These are phyloP conservation scores for Backusella tarrabulga DNA, from an alignment of 192 early-diverging fungal species.

Conservation along the genomic window DNA sequence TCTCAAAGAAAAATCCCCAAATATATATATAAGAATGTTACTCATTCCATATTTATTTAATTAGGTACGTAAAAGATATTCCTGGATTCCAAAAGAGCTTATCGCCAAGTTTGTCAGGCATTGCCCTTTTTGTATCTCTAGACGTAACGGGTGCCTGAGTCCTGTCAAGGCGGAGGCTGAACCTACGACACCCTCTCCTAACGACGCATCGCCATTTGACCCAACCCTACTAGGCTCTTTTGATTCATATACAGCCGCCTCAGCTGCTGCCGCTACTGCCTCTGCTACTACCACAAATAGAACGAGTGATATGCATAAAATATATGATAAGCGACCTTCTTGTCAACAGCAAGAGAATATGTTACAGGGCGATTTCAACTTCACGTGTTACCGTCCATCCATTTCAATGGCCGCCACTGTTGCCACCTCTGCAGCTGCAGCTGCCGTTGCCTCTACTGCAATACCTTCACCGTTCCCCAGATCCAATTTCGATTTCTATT, in stretches of 20 bases:
- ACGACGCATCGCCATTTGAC: constrained; percentile 4
- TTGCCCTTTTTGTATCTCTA: constrained; percentile 35
- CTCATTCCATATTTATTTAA: constrained; percentile 5
- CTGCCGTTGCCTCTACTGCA: constrained; percentile 10
- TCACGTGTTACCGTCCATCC: neutral
- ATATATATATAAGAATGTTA: constrained; percentile 17
- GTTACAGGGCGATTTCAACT: neutral
- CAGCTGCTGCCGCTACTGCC: neutral
- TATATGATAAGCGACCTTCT: neutral
- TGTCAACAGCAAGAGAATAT: neutral
- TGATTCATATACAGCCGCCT: neutral
- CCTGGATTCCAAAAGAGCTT: constrained; percentile 35
- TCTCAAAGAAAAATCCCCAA: neutral
- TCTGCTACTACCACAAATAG: neutral
- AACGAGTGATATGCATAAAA: neutral
- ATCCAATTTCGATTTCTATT: neutral
- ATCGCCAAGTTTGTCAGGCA: constrained; percentile 32
- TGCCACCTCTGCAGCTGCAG: constrained; percentile 22
- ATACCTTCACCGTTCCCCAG: neutral
- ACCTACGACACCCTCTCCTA: neutral
- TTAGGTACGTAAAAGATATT: constrained; percentile 31
- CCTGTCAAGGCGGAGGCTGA: neutral
- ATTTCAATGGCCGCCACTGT: constrained; percentile 18
- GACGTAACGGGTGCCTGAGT: constrained; percentile 24
- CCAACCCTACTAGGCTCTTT: neutral